Evolutionary conservation across 2,329 filamentous ascomycete species (phyloP).

Genomic region (Metarhizium humberi): DNA sequence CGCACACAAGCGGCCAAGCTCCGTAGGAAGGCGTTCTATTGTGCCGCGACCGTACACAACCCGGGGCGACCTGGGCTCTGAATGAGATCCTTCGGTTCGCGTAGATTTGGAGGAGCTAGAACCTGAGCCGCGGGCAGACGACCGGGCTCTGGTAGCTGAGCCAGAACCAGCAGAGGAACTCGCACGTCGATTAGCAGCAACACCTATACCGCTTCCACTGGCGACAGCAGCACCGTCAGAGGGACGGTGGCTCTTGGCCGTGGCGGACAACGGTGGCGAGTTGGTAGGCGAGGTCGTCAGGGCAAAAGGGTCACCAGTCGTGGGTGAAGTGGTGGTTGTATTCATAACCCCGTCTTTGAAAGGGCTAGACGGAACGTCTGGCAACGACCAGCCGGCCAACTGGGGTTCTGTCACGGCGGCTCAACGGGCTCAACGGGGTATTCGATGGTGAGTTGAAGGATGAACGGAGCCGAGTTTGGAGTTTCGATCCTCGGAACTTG

Average conservation of each 20-base stretch:
- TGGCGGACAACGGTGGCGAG: not conserved
- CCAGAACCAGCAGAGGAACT: slow-evolving; percentile 2
- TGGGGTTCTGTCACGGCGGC: slow-evolving; percentile 3
- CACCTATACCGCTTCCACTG: slow-evolving; percentile 1
- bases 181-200: not conserved
- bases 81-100: slow-evolving; percentile 2
- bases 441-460: slow-evolving; percentile 7
- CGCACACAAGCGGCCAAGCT: slow-evolving; percentile 22
- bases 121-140: not conserved
- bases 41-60: slow-evolving; percentile 25
- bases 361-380: not conserved
- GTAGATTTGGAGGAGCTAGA: slow-evolving; percentile 3
- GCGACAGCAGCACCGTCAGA: not conserved
- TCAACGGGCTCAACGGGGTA: slow-evolving; percentile 2
- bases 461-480: slow-evolving; percentile 7
- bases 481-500: slow-evolving; percentile 8
- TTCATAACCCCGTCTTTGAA: slow-evolving; percentile 3
- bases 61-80: slow-evolving; percentile 15
- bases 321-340: not conserved
- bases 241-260: not conserved
- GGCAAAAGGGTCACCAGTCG: not conserved
- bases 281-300: not conserved
- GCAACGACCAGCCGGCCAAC: not conserved
- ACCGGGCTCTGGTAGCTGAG: not conserved
- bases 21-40: slow-evolving; percentile 21